A percentile compares a stretch with the other conserved stretches of the same genome.
Conservation (phyloP, 2,329 filamentous ascomycete genomes). For the Chrysosporium queenslandicum region DNA sequence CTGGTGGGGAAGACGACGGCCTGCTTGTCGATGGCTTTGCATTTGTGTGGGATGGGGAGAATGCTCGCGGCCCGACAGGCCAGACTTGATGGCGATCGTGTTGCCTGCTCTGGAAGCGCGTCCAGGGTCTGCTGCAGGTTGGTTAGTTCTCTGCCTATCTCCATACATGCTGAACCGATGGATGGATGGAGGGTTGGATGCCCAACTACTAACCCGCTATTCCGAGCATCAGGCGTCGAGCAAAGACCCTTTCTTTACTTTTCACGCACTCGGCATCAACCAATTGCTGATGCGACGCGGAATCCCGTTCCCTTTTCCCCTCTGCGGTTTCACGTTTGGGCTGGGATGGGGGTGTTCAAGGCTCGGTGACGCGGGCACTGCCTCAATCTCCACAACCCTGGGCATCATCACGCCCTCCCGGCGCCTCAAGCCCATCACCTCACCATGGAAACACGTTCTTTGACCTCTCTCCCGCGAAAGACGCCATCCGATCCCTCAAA, state of each 20-base stretch:
- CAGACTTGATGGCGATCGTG: no score
- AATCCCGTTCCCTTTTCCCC: not conserved
- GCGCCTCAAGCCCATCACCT: not conserved
- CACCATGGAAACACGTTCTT: not conserved
- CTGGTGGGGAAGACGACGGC: not conserved
- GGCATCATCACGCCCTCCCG: no score
- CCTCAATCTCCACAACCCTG: not conserved
- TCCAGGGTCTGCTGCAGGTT: constrained; percentile 9
- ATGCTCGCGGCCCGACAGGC: no score
- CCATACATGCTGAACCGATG: no score
- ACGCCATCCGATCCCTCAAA: not conserved
- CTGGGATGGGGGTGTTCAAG: not conserved
- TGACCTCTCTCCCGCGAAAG: not conserved
- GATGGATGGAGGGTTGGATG: constrained; percentile 5
- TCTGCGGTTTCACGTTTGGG: constrained; percentile 4
- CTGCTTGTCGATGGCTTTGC: not conserved
- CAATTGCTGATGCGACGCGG: not conserved
- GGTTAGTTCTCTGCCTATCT: no score
- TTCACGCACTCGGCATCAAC: not conserved
- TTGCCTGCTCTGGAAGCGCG: no score
- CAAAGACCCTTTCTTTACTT: not conserved
- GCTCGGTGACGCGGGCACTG: not conserved
- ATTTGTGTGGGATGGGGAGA: not conserved
- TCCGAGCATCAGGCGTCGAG: not conserved
- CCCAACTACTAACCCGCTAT: not conserved